phyloP scores from a whole-genome alignment of 2,329 filamentous ascomycete genomes.

The Xylaria sp. region DNA sequence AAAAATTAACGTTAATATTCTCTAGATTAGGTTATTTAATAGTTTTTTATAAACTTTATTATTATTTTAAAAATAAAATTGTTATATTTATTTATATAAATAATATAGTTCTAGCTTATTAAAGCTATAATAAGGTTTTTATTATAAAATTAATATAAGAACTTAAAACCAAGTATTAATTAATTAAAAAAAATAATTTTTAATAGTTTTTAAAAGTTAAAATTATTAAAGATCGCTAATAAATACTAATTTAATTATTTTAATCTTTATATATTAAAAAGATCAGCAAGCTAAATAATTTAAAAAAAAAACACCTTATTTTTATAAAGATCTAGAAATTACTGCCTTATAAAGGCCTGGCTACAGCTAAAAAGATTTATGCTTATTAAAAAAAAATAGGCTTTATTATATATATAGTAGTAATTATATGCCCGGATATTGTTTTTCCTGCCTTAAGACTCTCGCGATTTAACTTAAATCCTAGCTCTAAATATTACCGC shows the following conservation, averaged over 20 bases:
- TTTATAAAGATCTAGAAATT: too few species aligned
- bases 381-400: too few species aligned
- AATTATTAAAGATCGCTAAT: neutral
- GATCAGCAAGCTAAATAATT: neutral
- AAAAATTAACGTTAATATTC: neutral
- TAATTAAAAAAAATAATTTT: neutral
- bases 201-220: neutral
- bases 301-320: neutral
- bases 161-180: neutral
- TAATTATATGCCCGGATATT: too few species aligned
- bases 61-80: neutral
- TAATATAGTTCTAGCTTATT: neutral
- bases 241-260: neutral
- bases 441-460: too few species aligned
- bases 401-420: too few species aligned
- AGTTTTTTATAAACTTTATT: neutral
- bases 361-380: too few species aligned
- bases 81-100: conserved; percentile 2
- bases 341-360: too few species aligned
- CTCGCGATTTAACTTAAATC: neutral
- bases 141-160: neutral
- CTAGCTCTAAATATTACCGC: neutral
- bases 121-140: neutral
- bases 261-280: neutral
- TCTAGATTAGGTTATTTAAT: neutral